Evolutionary conservation across 768 basidiomycete species (phyloP), one percentile per base, ranked within the genome.

Genomic region (Lentinula detonsa): DNA sequence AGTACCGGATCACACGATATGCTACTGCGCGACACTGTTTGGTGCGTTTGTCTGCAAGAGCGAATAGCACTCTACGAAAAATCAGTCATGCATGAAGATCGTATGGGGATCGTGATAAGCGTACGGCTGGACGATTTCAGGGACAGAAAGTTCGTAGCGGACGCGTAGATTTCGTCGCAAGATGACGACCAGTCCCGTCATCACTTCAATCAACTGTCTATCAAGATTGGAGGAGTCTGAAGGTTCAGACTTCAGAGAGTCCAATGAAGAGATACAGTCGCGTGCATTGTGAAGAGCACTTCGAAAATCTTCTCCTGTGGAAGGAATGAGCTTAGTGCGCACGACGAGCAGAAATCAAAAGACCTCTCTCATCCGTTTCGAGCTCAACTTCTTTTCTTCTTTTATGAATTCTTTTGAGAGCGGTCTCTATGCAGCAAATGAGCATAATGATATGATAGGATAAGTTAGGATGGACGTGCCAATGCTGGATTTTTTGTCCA

Each of bases 1-100:
- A 75, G 67, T 95, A 87, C 18, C 96, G 85, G 16, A 98, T 78
- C 2, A 95, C 78, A 46, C 94, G 81, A 72, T 96, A 98, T 0
- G 88, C 90, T 1, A 86, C 85, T 10, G 95, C 86, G 42, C 93
- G 84, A 65, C 89, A 85, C 53, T 87, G 82, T 61, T 86, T 87
- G 2, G 87, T 84, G 9, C 83, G 82, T 33, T 74, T 76, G 67
- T 97, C 95, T n/a, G 87, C 80, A 11, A 98, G 79, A 33, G 84
- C 86, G 9, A 90, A 88, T 45, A 89, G 74, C n/a, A 91, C 78
- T 16, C 96, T 98, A 69, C 10, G 60, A 21, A 16, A n/a, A n/a
- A 4, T 51, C 63, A 62, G 64, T 65, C 33, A 59, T 40, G 46
- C 28, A 40, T 65, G 5, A 40, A n/a, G 31, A 10, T 10, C 57